phyloP scores from a whole-genome alignment of 106 monocot species.

The Dactylorhiza incarnata region DNA sequence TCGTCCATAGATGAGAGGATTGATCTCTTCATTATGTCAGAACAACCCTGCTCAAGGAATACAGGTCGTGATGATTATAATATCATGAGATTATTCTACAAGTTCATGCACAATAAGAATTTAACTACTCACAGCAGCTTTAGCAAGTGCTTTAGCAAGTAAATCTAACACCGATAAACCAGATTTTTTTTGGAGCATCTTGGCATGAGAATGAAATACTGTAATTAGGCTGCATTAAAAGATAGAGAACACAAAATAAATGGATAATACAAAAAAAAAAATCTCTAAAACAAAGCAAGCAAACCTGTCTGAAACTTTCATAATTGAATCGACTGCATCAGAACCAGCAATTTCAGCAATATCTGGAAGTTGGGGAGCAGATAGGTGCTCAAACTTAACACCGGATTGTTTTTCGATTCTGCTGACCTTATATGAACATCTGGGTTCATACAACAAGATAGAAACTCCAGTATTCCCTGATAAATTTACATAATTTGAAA shows the following conservation, averaged over 20 bases:
- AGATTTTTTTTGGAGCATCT: constrained; percentile 60
- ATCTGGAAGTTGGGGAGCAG: constrained; percentile 83
- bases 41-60: constrained; percentile 49
- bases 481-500: constrained; percentile 6
- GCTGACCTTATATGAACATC: constrained; percentile 23
- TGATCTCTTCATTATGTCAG: constrained; percentile 87
- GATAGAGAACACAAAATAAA: not conserved
- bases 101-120: not conserved
- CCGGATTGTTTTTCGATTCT: constrained; percentile 87
- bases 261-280: not conserved
- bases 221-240: constrained; percentile 70
- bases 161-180: constrained; percentile 65
- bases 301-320: constrained; percentile 67
- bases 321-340: constrained; percentile 66
- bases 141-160: constrained; percentile 95
- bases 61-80: no score
- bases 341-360: constrained; percentile 77
- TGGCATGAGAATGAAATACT: constrained; percentile 66
- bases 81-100: not conserved
- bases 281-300: not conserved
- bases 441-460: constrained; percentile 77
- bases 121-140: constrained; percentile 57
- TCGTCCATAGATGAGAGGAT: constrained; percentile 75
- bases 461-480: constrained; percentile 81
- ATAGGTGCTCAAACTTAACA: constrained; percentile 87